Percentiles rank a stretch among this genome's conserved stretches.
These are phyloP conservation scores for Solanum clarkiae DNA, from an alignment of 257 asterid species.

Conservation along the genomic window DNA sequence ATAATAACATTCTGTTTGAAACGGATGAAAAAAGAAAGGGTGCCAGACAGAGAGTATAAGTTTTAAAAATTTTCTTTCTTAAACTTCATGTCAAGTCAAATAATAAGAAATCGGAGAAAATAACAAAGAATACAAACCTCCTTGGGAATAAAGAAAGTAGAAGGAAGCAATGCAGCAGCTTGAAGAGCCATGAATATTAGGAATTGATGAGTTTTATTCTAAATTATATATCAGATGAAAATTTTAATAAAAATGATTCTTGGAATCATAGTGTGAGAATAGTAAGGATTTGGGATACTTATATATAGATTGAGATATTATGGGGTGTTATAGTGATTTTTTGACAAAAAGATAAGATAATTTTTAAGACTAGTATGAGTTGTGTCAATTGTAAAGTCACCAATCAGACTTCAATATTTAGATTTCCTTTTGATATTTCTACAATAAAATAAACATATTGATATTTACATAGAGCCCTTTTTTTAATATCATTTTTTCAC, in stretches of 20 bases:
- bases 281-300: not conserved
- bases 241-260: not conserved
- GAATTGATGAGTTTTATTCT: not conserved
- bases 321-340: not conserved
- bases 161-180: constrained; percentile 56
- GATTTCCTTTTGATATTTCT: constrained; percentile 11
- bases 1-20: too few species aligned
- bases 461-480: too few species aligned
- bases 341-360: constrained; percentile 52
- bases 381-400: constrained; percentile 25
- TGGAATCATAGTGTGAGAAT: not conserved
- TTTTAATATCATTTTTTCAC: too few species aligned
- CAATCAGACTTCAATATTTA: constrained; percentile 38
- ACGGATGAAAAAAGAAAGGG: accelerated
- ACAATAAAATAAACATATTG: too few species aligned
- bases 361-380: constrained; percentile 21
- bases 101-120: too few species aligned
- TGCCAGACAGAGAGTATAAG: too few species aligned
- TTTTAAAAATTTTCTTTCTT: too few species aligned
- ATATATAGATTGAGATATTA: constrained; percentile 5
- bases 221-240: not conserved
- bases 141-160: constrained; percentile 47
- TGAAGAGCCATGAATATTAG: constrained; percentile 57
- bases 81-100: too few species aligned
- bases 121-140: constrained; percentile 25